Evolutionary conservation across 208 protist genomes (phyloP), one percentile per base, ranked within the genome.

Genomic region (Sergeia podlipaevii): DNA sequence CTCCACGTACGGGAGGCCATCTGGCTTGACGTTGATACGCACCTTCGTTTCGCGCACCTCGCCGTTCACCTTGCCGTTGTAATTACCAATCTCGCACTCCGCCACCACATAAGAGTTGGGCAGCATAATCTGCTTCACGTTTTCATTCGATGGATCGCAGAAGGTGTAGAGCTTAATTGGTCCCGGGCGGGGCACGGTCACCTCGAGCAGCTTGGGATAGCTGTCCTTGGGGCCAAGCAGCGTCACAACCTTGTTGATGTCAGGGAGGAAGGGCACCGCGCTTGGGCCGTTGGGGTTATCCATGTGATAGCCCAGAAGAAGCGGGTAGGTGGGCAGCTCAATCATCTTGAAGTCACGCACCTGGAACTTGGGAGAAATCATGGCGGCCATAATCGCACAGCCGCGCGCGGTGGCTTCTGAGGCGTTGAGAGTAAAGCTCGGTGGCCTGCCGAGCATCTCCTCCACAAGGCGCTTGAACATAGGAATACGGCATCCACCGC

Each of bases 351-450:
- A 95, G 55, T 93, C 74, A 28, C 82, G 85, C 17, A 94, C 89
- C 64, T 92, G 78, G 54, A 96, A 96, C 52, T 89, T 90, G 32
- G 90, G 89, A 17, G 80, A 92, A n/a, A 96, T 75, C 60, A 93
- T 88, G 13, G 89, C 92, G 34, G 84, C 89, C 47, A 80, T 78
- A 46, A 96, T 86, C 0, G 81, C 91, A 45, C 71, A 77, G 18
- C 92, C 92, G 33, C 85, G 85, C 21, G 84, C 86, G 26, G 87
- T 85, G 29, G 86, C 72, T 74, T 97, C 89, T 28, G 81, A 89
- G 15, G 90, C 85, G 57, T 96, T 97, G 15, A 97, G 58, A 4
- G 90, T 97, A 55, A 91, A 90, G 51, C 66, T 85, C 50, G 85
- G 73, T 8, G 63, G 10, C 47, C 62, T 48, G 51, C 80, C 76